Percentiles rank a stretch among this genome's conserved stretches.
These are phyloP conservation scores for Yamadazyma songkhlaensis DNA, from an alignment of 1,139 yeast species.

Conservation along the genomic window DNA sequence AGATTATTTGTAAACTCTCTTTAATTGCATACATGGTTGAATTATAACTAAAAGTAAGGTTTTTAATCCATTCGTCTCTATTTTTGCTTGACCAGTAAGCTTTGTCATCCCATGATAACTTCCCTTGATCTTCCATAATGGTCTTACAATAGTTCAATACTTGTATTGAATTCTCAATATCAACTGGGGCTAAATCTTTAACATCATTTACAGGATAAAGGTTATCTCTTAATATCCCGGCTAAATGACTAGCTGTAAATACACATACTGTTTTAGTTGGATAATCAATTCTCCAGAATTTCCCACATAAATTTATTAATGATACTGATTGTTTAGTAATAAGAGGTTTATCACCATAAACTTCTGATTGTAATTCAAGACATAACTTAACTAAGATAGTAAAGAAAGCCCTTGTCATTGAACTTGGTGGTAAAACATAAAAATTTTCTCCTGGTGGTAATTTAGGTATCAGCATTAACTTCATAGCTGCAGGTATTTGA, in stretches of 20 bases:
- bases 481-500: slow-evolving; percentile 33
- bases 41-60: slow-evolving; percentile 47
- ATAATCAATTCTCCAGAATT: slow-evolving; percentile 59
- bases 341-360: slow-evolving; percentile 18
- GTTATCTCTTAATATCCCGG: slow-evolving; percentile 36
- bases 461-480: slow-evolving; percentile 28
- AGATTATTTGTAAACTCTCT: slow-evolving; percentile 43
- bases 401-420: slow-evolving; percentile 28
- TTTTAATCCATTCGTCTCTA: slow-evolving; percentile 50
- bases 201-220: slow-evolving; percentile 20
- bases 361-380: slow-evolving; percentile 18
- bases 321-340: slow-evolving; percentile 39
- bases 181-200: slow-evolving; percentile 29
- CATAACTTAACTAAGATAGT: slow-evolving; percentile 27
- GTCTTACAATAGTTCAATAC: slow-evolving; percentile 29
- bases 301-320: slow-evolving; percentile 45
- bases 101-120: slow-evolving; percentile 34
- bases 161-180: slow-evolving; percentile 24
- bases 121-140: slow-evolving; percentile 30
- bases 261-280: slow-evolving; percentile 52
- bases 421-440: slow-evolving; percentile 42
- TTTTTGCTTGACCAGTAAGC: slow-evolving; percentile 48
- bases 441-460: slow-evolving; percentile 33
- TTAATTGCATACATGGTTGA: slow-evolving; percentile 48
- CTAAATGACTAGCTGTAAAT: slow-evolving; percentile 51